Conservation (phyloP, 192 early-diverging fungal species). For the Backusella luteola region DNA sequence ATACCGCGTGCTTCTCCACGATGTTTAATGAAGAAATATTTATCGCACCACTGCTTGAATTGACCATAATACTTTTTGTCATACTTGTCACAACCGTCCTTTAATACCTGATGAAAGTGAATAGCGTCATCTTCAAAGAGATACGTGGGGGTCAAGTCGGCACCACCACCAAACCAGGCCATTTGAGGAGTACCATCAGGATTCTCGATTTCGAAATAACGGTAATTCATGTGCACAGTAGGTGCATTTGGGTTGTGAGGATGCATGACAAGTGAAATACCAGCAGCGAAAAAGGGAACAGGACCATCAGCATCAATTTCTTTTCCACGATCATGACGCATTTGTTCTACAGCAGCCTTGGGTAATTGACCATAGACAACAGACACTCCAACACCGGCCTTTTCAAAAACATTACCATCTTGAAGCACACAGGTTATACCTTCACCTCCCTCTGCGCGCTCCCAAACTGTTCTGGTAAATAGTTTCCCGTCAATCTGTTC, state of each 20-base stretch:
- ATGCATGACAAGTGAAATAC: constrained; percentile 91
- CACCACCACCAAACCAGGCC: constrained; percentile 97
- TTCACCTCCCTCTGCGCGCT: constrained; percentile 87
- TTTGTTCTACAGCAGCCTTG: constrained; percentile 75
- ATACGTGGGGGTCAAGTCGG: constrained; percentile 92
- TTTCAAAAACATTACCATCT: constrained; percentile 91
- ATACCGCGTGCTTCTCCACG: constrained; percentile 88
- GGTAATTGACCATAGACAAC: constrained; percentile 84
- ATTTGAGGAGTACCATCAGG: constrained; percentile 64
- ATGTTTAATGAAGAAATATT: constrained; percentile 90
- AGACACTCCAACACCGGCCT: constrained; percentile 96
- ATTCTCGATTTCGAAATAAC: constrained; percentile 90
- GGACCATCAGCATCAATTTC: constrained; percentile 58
- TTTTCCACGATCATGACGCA: constrained; percentile 80
- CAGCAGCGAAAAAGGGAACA: constrained; percentile 83
- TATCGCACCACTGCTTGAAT: constrained; percentile 97
- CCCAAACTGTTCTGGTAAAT: constrained; percentile 82
- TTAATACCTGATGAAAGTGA: constrained; percentile 92
- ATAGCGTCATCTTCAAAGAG: constrained; percentile 87
- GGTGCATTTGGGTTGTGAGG: constrained; percentile 96
- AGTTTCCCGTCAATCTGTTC: constrained; percentile 60
- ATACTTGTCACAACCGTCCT: constrained; percentile 89
- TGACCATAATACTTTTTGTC: constrained; percentile 78
- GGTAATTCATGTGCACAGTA: constrained; percentile 95
- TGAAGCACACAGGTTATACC: constrained; percentile 92